A percentile compares a stretch with the other conserved stretches of the same genome.
phyloP scores from a whole-genome alignment of 495 filamentous ascomycete genomes.

The Tetracladium setigerum region DNA sequence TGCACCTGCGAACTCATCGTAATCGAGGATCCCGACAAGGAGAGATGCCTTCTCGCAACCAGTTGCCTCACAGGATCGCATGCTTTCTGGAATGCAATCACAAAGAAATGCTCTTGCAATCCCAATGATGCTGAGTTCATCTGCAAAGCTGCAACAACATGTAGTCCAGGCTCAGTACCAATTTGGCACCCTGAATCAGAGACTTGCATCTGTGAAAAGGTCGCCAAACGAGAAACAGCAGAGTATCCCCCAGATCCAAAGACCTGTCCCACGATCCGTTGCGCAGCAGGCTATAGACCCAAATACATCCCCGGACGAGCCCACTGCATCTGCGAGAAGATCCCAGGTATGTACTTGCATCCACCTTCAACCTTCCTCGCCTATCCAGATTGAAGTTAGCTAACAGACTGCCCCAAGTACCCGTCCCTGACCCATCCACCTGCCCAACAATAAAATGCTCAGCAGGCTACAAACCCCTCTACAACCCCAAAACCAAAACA shows the following conservation, averaged over 20 bases:
- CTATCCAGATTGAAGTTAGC: no score
- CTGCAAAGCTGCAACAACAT: neutral
- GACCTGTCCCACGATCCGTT: constrained; percentile 1
- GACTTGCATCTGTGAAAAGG: neutral
- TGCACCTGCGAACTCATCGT: neutral
- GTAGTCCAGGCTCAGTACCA: neutral
- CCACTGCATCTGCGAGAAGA: neutral
- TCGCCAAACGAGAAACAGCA: neutral
- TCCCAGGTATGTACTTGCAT: neutral
- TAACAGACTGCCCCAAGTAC: no score
- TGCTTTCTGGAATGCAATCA: neutral
- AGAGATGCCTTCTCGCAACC: neutral
- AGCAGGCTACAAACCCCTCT: neutral
- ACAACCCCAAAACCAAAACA: constrained; percentile 1
- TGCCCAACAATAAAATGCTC: constrained; percentile 8
- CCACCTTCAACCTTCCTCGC: no score
- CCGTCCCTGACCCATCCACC: neutral
- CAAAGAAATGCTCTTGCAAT: neutral
- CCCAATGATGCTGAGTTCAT: neutral
- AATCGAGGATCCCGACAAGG: neutral
- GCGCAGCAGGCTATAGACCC: neutral
- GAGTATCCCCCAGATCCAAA: neutral
- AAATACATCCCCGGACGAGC: neutral
- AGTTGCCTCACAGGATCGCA: neutral
- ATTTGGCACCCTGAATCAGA: neutral